These are phyloP conservation scores for Sinapis alba DNA, from an alignment of 441 rosid genomes.

Conservation along the genomic window DNA sequence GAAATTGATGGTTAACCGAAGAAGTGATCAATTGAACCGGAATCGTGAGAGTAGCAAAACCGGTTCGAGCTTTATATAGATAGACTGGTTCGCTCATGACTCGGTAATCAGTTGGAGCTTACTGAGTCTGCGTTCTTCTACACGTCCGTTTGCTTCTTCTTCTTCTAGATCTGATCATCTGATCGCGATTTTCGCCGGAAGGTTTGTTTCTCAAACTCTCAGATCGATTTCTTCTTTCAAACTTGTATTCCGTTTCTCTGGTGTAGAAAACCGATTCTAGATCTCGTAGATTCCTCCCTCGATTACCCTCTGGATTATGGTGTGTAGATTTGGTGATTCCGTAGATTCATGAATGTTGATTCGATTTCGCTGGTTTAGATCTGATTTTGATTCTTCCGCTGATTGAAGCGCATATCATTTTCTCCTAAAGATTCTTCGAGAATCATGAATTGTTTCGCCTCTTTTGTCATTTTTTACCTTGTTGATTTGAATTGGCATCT, in stretches of 20 bases:
- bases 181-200: constrained; percentile 23
- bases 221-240: background rate
- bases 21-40: constrained; percentile 28
- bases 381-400: constrained; percentile 14
- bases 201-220: constrained; percentile 18
- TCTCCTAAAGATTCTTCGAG: background rate
- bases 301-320: background rate
- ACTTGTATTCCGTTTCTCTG: background rate
- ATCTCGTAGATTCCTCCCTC: constrained; percentile 15
- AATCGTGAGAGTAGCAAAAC: background rate
- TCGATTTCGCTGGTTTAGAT: constrained; percentile 16
- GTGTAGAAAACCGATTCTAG: background rate
- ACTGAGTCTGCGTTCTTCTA: background rate
- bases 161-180: constrained; percentile 42
- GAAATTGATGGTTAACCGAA: background rate
- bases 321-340: background rate
- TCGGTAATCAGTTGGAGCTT: constrained; percentile 16
- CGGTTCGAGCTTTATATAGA: constrained; percentile 26
- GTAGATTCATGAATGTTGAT: constrained; percentile 18
- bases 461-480: background rate
- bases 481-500: background rate
- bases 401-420: background rate
- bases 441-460: background rate
- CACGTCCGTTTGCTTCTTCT: constrained; percentile 19
- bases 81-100: constrained; percentile 17